Conservation (phyloP, 2,329 filamentous ascomycete genomes). For the Penicillium polonicum region DNA sequence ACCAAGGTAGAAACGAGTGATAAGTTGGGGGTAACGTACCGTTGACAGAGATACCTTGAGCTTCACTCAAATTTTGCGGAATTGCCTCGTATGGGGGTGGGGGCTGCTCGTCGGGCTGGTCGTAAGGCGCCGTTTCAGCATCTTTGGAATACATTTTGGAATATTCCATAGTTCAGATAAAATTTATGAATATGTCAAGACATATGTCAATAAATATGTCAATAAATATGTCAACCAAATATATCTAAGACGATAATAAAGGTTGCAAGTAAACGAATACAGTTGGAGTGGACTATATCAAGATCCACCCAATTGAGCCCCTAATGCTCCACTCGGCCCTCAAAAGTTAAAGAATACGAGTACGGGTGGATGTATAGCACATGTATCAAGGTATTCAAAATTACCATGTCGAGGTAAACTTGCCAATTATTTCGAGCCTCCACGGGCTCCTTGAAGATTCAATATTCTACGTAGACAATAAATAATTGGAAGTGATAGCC, state of each 20-base stretch:
- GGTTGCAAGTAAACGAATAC: too few species aligned
- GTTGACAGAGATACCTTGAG: not conserved
- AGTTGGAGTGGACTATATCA: not conserved
- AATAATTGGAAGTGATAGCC: too few species aligned
- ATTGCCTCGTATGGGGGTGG: not conserved
- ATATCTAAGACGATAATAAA: too few species aligned
- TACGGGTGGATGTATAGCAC: not conserved
- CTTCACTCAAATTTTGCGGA: not conserved
- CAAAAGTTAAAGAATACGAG: not conserved
- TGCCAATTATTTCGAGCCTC: too few species aligned
- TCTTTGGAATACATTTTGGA: not conserved
- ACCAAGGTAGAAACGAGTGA: not conserved
- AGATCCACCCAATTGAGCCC: not conserved
- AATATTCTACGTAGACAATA: too few species aligned
- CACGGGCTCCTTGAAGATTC: too few species aligned
- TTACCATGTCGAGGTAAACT: too few species aligned
- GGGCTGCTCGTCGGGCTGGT: not conserved
- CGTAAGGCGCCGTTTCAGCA: too few species aligned
- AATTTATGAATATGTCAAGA: not conserved
- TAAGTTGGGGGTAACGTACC: not conserved
- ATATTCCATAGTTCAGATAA: not conserved
- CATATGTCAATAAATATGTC: too few species aligned
- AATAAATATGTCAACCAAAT: too few species aligned
- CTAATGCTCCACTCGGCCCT: too few species aligned
- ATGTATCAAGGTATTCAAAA: too few species aligned